Evolutionary conservation across 2,329 filamentous ascomycete genomes (phyloP).

Genomic region (Penicillium sp.): DNA sequence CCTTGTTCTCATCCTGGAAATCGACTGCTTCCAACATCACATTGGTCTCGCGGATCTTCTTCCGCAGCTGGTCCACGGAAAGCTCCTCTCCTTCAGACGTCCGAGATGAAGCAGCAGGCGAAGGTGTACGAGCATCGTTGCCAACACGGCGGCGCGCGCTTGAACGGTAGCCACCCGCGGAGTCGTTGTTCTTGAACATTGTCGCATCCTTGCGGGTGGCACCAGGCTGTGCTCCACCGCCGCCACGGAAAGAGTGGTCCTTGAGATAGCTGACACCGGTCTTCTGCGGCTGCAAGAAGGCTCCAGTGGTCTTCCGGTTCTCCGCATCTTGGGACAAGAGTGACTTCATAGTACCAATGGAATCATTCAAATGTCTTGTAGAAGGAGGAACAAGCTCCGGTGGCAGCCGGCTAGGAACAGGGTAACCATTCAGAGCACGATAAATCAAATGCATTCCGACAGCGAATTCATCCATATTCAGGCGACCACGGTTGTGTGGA

Average conservation of each 20-base stretch:
- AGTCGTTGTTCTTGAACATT: conserved; percentile 94
- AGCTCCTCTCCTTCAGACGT: conserved; percentile 70
- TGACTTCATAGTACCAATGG: conserved; percentile 89
- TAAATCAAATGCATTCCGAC: conserved; percentile 99
- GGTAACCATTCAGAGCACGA: conserved; percentile 93
- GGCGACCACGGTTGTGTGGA: conserved; percentile 86
- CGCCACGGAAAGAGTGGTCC: conserved; percentile 82
- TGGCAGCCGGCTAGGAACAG: conserved; percentile 81
- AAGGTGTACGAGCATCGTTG: conserved; percentile 69
- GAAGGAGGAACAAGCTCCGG: conserved; percentile 93
- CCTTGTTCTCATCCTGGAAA: conserved; percentile 86
- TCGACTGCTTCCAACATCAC: conserved; percentile 94
- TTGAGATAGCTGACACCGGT: conserved; percentile 99
- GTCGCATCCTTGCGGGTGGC: conserved; percentile 86
- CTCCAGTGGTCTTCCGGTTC: conserved; percentile 82
- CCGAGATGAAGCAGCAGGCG: conserved; percentile 73
- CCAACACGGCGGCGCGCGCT: conserved; percentile 86
- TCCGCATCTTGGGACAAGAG: conserved; percentile 89
- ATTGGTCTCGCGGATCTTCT: conserved; percentile 92
- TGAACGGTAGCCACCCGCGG: conserved; percentile 87
- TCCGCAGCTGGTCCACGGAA: conserved; percentile 81
- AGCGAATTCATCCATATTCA: conserved; percentile 96
- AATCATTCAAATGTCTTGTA: conserved; percentile 87
- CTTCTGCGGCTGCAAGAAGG: conserved; percentile 87
- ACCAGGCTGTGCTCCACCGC: conserved; percentile 57